Conservation (phyloP, 148 eudicot genomes). For the Rhododendron ovatum region DNA sequence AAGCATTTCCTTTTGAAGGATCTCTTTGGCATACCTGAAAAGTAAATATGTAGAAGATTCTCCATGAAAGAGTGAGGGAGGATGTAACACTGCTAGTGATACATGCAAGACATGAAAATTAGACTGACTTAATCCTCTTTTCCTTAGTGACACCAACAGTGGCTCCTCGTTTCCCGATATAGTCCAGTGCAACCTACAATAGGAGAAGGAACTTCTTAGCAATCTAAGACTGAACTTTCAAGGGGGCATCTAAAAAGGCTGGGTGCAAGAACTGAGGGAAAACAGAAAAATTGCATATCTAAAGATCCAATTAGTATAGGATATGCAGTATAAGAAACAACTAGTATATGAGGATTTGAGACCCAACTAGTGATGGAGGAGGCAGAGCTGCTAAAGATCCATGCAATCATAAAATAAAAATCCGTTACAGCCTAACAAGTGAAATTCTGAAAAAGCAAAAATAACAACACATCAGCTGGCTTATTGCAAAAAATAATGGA, state of each 20-base stretch:
- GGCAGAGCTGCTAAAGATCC: neutral
- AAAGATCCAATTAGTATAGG: neutral
- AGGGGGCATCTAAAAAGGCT: neutral
- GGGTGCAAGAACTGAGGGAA: neutral
- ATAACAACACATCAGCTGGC: neutral
- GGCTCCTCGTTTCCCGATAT: conserved; percentile 96
- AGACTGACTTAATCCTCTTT: conserved; percentile 76
- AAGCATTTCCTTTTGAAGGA: conserved; percentile 98
- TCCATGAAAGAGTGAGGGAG: neutral
- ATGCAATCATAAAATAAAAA: neutral
- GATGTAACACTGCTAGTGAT: neutral
- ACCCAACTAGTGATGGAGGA: neutral
- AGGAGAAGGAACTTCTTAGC: neutral
- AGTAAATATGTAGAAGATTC: neutral
- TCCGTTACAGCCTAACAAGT: neutral
- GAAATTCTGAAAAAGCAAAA: neutral
- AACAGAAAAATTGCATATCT: neutral
- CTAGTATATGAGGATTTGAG: neutral
- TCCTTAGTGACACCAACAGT: conserved; percentile 91
- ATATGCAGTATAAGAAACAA: neutral
- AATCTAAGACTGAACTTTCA: neutral
- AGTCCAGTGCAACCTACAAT: conserved; percentile 87
- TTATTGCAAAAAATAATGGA: neutral
- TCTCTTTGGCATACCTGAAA: conserved; percentile 77
- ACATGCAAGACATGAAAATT: neutral